Evolutionary conservation across 208 protist species (phyloP), one percentile per base, ranked within the genome.

Genomic region (Leishmania major): DNA sequence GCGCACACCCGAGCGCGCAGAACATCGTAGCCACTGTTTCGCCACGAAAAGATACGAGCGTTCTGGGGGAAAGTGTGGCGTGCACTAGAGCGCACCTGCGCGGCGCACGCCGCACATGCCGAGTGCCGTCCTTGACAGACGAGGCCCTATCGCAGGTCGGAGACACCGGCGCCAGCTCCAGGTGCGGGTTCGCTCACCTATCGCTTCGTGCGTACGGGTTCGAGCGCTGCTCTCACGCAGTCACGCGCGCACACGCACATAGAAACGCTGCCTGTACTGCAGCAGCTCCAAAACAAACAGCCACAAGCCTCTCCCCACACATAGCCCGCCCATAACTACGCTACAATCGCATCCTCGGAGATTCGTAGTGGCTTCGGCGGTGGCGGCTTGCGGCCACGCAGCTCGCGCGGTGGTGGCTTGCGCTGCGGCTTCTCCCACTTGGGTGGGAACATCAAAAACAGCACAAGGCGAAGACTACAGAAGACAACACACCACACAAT

Each of bases 401-500:
- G 79, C 70, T 90, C 89, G 15, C 78, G 81, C 67, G 89, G 92
- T 57, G 94, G 93, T n/a, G 90, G 93, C 82, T 96, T 96, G 45
- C 93, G 87, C 49, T 90, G 81, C 60, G 83, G 86, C 76, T 88
- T 92, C 84, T 97, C 87, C 85, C 89, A 91, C 86, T 92, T 90
- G 53, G 95, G 95, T 49, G 95, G 95, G 67, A 98, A 97, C 45
- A 94, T 47, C 8, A 96, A 60, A 71, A 98, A 95, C 22, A 98
- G 91, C 25, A 35, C 75, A 55, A 96, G 35, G 55, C 95, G 92
- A 66, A 94, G 81, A 25, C 87, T 86, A 37, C 89, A 82, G 79
- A 98, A 98, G 40, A 96, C 43, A 2, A 89, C 62, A 62, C 92
- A 96, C 95, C 95, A 98, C 81, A 96, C 78, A 59, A 96, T 89